Percentiles rank a stretch among this genome's conserved stretches.
phyloP scores from a whole-genome alignment of 1,139 yeast genomes.

The Sugiyamaella castrensis region DNA sequence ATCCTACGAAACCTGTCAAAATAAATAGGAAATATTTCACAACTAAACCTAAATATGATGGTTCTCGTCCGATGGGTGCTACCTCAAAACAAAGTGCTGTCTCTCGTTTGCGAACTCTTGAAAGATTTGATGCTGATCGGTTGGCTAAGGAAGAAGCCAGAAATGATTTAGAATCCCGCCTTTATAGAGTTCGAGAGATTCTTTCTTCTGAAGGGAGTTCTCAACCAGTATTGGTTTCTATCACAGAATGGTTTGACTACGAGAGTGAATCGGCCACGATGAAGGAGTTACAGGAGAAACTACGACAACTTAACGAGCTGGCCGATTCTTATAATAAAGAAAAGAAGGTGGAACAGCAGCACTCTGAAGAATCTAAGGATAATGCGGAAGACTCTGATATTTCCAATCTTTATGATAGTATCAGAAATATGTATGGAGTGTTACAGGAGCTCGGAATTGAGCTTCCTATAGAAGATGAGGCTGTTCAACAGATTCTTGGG shows the following conservation, averaged over 20 bases:
- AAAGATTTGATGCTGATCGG: constrained; percentile 33
- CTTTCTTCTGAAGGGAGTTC: constrained; percentile 22
- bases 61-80: constrained; percentile 34
- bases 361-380: not conserved
- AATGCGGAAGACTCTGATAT: not conserved
- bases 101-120: constrained; percentile 30
- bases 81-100: constrained; percentile 31
- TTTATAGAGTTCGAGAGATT: constrained; percentile 34
- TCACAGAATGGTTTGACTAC: constrained; percentile 76
- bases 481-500: constrained; percentile 4
- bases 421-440: constrained; percentile 6
- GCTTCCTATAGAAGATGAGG: constrained; percentile 4
- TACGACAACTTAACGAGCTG: constrained; percentile 33
- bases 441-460: constrained; percentile 8
- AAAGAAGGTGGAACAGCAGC: not conserved
- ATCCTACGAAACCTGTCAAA: constrained; percentile 10
- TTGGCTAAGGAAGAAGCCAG: constrained; percentile 34
- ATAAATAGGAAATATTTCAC: constrained; percentile 19
- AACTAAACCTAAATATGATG: constrained; percentile 24
- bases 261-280: constrained; percentile 58
- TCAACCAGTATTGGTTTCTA: constrained; percentile 42
- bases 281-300: constrained; percentile 41
- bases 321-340: constrained; percentile 15
- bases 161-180: constrained; percentile 36
- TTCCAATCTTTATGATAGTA: constrained; percentile 2